Conservation (phyloP, 1,284 basidiomycete genomes). For the Dichomitus squalens region DNA sequence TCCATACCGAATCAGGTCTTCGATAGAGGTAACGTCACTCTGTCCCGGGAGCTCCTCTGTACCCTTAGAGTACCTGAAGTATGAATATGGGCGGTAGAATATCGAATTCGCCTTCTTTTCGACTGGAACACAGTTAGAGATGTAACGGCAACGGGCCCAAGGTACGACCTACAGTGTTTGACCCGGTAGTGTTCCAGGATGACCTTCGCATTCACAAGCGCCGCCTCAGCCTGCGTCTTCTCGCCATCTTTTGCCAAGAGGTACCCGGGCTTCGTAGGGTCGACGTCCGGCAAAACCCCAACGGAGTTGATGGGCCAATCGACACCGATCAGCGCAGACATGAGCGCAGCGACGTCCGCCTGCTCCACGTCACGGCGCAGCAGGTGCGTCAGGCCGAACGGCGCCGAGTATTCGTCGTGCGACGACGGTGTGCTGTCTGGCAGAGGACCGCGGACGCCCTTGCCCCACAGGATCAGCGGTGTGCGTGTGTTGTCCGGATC, state of each 20-base stretch:
- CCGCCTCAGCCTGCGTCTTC: conserved; percentile 53
- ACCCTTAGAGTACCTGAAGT: conserved; percentile 48
- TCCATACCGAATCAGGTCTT: conserved; percentile 44
- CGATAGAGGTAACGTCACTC: conserved; percentile 42
- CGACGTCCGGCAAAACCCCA: conserved; percentile 71
- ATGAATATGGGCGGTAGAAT: conserved; percentile 66
- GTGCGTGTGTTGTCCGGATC: conserved; percentile 90
- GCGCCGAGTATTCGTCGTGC: conserved; percentile 68
- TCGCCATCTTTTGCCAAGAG: conserved; percentile 41
- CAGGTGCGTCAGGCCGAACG: conserved; percentile 62
- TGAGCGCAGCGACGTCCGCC: conserved; percentile 81
- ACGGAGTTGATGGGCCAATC: conserved; percentile 80
- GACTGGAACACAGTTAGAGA: conserved; percentile 40
- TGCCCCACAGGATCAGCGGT: conserved; percentile 84
- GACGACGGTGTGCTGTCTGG: conserved; percentile 56
- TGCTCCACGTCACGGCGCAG: conserved; percentile 79
- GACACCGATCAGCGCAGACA: conserved; percentile 73
- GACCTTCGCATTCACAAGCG: conserved; percentile 73
- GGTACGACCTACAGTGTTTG: conserved; percentile 66
- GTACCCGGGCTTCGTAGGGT: conserved; percentile 58
- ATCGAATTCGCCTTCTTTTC: conserved; percentile 60
- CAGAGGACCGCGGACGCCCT: conserved; percentile 70
- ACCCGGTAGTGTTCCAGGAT: conserved; percentile 81
- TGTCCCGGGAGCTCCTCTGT: conserved; percentile 27
- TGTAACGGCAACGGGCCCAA: background rate